Percentiles rank a stretch among this genome's conserved stretches.
Conservation (phyloP, 495 filamentous ascomycete genomes). For the Schizothecium vesticola region DNA sequence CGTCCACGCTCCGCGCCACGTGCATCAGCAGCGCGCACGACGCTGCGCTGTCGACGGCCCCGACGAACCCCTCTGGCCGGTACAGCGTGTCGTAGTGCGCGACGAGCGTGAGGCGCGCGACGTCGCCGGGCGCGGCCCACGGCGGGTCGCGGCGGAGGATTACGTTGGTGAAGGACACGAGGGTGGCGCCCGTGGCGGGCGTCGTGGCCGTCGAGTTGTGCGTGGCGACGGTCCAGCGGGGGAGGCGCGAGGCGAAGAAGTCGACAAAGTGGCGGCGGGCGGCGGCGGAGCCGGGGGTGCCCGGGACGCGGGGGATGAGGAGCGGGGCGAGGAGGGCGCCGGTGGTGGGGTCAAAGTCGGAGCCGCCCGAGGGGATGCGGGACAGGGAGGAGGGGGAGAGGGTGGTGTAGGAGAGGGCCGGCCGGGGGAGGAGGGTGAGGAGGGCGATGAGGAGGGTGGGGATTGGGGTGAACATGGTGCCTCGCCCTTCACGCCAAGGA, state of each 20-base stretch:
- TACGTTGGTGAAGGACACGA: conserved; percentile 80
- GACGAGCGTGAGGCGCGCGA: conserved; percentile 75
- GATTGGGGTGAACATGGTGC: not conserved
- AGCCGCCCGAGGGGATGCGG: conserved; percentile 58
- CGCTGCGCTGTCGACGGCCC: conserved; percentile 86
- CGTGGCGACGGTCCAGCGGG: conserved; percentile 70
- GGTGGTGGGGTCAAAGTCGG: conserved; percentile 74
- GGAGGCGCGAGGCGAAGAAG: conserved; percentile 70
- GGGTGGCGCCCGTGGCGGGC: conserved; percentile 59
- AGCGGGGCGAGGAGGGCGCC: conserved; percentile 81
- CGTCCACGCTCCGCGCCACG: conserved; percentile 72
- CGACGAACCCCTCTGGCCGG: conserved; percentile 81
- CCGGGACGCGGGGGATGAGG: conserved; percentile 82
- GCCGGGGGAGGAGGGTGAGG: conserved; percentile 30
- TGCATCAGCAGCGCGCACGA: conserved; percentile 92
- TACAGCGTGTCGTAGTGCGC: conserved; percentile 93
- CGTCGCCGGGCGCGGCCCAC: conserved; percentile 64
- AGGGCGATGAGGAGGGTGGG: conserved; percentile 7
- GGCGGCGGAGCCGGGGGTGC: conserved; percentile 66
- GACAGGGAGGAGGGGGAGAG: conserved; percentile 68
- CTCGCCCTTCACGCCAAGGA: not conserved
- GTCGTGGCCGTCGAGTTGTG: conserved; percentile 85
- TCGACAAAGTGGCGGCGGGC: conserved; percentile 77
- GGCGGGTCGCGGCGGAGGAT: conserved; percentile 89
- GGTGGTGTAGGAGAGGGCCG: conserved; percentile 57